Percentiles rank a stretch among this genome's conserved stretches.
Evolutionary conservation across 441 rosid species (phyloP).

Genomic region (Kokia cookei): DNA sequence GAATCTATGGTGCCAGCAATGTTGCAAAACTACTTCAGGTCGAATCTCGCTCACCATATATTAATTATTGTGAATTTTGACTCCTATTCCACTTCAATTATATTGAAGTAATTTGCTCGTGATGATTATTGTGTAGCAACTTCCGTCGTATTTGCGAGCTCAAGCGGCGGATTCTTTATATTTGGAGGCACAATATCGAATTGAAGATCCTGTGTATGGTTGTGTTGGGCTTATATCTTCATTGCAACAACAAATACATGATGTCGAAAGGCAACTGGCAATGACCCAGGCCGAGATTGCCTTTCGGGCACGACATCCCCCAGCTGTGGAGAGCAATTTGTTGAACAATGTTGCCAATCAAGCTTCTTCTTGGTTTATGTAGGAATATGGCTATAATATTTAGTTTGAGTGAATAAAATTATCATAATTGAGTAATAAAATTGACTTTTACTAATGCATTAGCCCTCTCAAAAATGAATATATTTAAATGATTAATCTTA

Average conservation of each 20-base stretch:
- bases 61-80: neutral
- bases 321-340: neutral
- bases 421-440: neutral
- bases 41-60: neutral
- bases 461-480: too few species aligned
- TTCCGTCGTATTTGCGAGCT: conserved; percentile 30
- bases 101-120: neutral
- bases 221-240: conserved; percentile 37
- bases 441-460: neutral
- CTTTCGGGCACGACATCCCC: neutral
- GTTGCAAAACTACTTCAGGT: conserved; percentile 64
- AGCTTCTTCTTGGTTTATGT: neutral
- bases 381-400: neutral
- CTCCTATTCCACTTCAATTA: neutral
- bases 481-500: too few species aligned
- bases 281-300: conserved; percentile 38
- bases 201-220: conserved; percentile 56
- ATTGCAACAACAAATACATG: conserved; percentile 37
- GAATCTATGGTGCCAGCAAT: conserved; percentile 62
- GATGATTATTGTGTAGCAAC: conserved; percentile 26
- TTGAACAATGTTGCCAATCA: neutral
- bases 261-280: conserved; percentile 26
- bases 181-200: conserved; percentile 46
- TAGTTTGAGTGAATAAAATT: neutral
- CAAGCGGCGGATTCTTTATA: conserved; percentile 40